These are phyloP conservation scores for Salicornia ramosissima DNA, from an alignment of 148 eudicot genomes.

Conservation along the genomic window DNA sequence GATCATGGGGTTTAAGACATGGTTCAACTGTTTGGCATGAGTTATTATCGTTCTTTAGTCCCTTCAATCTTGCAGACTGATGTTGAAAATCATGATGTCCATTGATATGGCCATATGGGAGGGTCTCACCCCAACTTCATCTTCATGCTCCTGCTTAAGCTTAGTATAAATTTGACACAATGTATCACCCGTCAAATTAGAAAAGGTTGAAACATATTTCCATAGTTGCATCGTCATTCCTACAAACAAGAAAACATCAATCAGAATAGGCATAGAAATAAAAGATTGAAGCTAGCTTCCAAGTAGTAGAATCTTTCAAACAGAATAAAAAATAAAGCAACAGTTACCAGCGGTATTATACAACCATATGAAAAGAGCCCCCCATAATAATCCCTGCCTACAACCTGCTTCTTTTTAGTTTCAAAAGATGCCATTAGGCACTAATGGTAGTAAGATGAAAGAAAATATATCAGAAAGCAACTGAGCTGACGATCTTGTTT, in stretches of 20 bases:
- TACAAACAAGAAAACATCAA: slow-evolving; percentile 16
- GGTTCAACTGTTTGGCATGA: slow-evolving; percentile 36
- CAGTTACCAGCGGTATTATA: neutral
- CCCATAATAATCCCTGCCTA: neutral
- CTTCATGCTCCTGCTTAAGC: slow-evolving; percentile 72
- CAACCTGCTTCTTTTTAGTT: neutral
- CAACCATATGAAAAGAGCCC: neutral
- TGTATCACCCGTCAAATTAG: slow-evolving; percentile 83
- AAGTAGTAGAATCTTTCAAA: no score
- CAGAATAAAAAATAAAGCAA: no score
- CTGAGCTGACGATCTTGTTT: slow-evolving; percentile 73
- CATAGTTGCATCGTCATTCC: slow-evolving; percentile 90
- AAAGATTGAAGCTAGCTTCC: neutral
- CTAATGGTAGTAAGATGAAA: neutral
- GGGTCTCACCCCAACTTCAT: slow-evolving; percentile 62
- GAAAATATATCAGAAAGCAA: neutral
- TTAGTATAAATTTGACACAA: slow-evolving; percentile 85
- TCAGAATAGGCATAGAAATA: neutral
- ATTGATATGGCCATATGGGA: slow-evolving; percentile 67
- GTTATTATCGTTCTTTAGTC: slow-evolving; percentile 29
- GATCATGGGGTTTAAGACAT: slow-evolving; percentile 47
- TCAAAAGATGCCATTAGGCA: no score
- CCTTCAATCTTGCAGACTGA: slow-evolving; percentile 38
- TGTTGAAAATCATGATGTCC: slow-evolving; percentile 34
- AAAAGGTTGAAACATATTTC: slow-evolving; percentile 88